Percentiles rank a stretch among this genome's conserved stretches.
Evolutionary conservation across 768 basidiomycete species (phyloP).

Genomic region (Hericium alpestre): DNA sequence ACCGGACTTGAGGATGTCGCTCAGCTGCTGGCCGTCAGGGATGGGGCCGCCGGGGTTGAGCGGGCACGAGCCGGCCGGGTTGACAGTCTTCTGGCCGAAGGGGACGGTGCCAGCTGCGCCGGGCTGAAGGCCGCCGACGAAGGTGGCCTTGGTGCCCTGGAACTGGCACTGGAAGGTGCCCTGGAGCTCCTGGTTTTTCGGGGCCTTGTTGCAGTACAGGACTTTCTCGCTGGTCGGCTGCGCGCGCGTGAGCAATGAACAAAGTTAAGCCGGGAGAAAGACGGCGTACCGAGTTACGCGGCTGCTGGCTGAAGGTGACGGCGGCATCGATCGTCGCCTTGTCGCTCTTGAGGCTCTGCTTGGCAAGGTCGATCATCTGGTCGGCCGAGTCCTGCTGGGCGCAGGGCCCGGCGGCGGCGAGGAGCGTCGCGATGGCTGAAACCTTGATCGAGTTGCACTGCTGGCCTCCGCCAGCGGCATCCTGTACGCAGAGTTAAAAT

Average conservation of each 20-base stretch:
- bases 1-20: conserved; percentile 25
- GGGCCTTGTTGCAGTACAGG: conserved; percentile 45
- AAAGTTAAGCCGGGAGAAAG: background rate
- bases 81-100: conserved; percentile 31
- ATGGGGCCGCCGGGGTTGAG: conserved; percentile 39
- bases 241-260: background rate
- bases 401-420: conserved; percentile 34
- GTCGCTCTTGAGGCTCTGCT: conserved; percentile 32
- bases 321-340: conserved; percentile 38
- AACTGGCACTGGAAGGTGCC: conserved; percentile 54
- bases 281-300: conserved; percentile 39
- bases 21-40: conserved; percentile 37
- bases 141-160: conserved; percentile 33
- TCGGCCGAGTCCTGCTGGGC: conserved; percentile 41
- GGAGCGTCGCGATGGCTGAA: conserved; percentile 44
- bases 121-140: conserved; percentile 32
- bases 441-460: conserved; percentile 50
- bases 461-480: conserved; percentile 42
- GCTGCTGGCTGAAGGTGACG: conserved; percentile 48
- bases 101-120: conserved; percentile 44
- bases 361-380: conserved; percentile 39
- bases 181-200: conserved; percentile 39
- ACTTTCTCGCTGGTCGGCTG: conserved; percentile 35
- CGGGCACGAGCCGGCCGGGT: conserved; percentile 40
- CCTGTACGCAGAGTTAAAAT: conserved; percentile 19